Evolutionary conservation across 2,329 filamentous ascomycete genomes (phyloP).

Genomic region (Ilyonectria destructans): DNA sequence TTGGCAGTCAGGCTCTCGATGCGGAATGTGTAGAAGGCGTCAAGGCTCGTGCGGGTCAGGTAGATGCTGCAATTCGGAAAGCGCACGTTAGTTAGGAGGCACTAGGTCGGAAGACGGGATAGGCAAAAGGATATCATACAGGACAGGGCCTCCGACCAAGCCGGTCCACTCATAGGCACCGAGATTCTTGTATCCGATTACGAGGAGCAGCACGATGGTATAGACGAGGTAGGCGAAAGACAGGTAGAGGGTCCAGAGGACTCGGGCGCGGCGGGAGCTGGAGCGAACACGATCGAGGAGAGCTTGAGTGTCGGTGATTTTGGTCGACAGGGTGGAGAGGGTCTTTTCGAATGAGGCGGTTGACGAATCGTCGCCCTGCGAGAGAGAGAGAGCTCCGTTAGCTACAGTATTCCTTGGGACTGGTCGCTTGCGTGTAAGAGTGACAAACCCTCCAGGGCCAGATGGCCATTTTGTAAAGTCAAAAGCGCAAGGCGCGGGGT

Average conservation of each 20-base stretch:
- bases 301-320: slow-evolving; percentile 83
- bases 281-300: slow-evolving; percentile 82
- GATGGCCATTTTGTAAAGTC: slow-evolving; percentile 73
- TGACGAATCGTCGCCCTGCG: slow-evolving; percentile 83
- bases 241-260: slow-evolving; percentile 92
- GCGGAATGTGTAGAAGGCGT: slow-evolving; percentile 85
- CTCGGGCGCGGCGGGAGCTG: slow-evolving; percentile 83
- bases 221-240: slow-evolving; percentile 93
- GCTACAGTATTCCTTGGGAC: neutral
- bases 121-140: slow-evolving; percentile 68
- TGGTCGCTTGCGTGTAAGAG: neutral
- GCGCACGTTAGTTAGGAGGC: slow-evolving; percentile 34
- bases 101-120: neutral
- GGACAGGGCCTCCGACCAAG: slow-evolving; percentile 82
- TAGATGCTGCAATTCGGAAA: slow-evolving; percentile 78
- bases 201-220: slow-evolving; percentile 84
- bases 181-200: slow-evolving; percentile 88
- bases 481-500: slow-evolving; percentile 3
- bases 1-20: slow-evolving; percentile 79
- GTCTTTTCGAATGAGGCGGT: slow-evolving; percentile 95
- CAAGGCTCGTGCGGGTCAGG: slow-evolving; percentile 76
- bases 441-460: slow-evolving; percentile 85
- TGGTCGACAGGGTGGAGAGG: slow-evolving; percentile 84
- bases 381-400: slow-evolving; percentile 31
- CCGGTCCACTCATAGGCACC: slow-evolving; percentile 84